These are phyloP conservation scores for Litchi chinensis DNA, from an alignment of 345 rosid genomes.

Conservation along the genomic window DNA sequence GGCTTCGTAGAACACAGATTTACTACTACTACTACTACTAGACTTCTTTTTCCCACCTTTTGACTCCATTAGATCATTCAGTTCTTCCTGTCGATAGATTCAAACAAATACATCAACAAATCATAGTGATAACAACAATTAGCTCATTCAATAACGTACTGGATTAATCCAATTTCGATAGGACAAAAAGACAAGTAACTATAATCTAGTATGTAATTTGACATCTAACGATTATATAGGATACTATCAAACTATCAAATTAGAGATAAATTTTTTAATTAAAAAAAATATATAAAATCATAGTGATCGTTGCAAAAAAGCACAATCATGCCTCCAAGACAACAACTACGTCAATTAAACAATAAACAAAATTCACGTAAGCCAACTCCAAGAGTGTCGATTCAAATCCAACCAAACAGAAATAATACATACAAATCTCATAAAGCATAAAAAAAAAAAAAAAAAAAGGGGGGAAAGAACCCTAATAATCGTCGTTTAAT, in stretches of 20 bases:
- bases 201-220: too few relatives aligned
- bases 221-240: not conserved
- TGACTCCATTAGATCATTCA: constrained; percentile 88
- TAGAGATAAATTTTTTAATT: too few relatives aligned
- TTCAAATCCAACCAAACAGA: not conserved
- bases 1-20: constrained; percentile 73
- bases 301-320: not conserved
- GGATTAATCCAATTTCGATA: too few relatives aligned
- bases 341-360: too few relatives aligned
- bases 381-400: not conserved
- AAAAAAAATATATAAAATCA: not conserved
- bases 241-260: not conserved
- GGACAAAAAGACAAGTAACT: not conserved
- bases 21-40: constrained; percentile 58
- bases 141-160: too few relatives aligned
- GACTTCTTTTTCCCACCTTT: constrained; percentile 84
- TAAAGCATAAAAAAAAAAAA: too few relatives aligned
- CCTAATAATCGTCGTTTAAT: not conserved
- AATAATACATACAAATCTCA: not conserved
- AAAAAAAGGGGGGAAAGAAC: not conserved
- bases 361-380: too few relatives aligned
- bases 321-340: not conserved
- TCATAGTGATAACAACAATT: too few relatives aligned
- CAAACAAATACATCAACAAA: not conserved
- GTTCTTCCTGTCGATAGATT: constrained; percentile 30